phyloP scores from a whole-genome alignment of 139 green algal genomes.

The Edaphochlamys debaryana region DNA sequence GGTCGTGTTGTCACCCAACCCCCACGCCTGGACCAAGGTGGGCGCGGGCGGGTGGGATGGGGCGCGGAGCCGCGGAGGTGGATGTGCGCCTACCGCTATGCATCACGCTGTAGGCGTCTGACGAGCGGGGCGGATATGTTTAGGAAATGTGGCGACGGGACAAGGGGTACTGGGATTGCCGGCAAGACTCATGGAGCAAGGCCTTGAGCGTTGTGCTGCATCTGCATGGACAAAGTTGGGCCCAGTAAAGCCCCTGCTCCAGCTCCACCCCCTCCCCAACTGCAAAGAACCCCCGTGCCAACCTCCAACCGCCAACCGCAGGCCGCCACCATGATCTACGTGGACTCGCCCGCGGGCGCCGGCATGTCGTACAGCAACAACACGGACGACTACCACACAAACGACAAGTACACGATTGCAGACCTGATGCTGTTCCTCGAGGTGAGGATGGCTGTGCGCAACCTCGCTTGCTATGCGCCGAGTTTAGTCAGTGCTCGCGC shows the following conservation, averaged over 20 bases:
- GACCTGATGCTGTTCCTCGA: constrained; percentile 54
- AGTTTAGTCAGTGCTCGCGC: too few species aligned
- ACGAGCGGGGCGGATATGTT: constrained; percentile 77
- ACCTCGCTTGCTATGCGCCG: too few species aligned
- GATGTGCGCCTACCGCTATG: constrained; percentile 55
- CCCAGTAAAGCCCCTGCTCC: too few species aligned
- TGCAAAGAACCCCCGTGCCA: too few species aligned
- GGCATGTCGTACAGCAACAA: constrained; percentile 60
- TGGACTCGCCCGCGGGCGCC: constrained; percentile 64
- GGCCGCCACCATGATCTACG: constrained; percentile 56
- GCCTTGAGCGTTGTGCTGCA: too few species aligned
- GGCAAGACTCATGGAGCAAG: too few species aligned
- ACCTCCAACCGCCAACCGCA: neutral
- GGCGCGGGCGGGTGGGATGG: neutral
- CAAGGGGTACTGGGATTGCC: too few species aligned
- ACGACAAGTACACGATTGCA: constrained; percentile 52
- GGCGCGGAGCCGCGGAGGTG: constrained; percentile 54
- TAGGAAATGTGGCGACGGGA: constrained; percentile 46
- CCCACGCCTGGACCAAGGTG: constrained; percentile 66
- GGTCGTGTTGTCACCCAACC: constrained; percentile 50
- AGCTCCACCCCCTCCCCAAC: too few species aligned
- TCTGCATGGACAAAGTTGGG: too few species aligned
- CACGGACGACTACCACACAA: constrained; percentile 51
- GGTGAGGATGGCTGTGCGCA: too few species aligned
- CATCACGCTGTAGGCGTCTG: constrained; percentile 67